These are phyloP conservation scores for Backusella australiensis DNA, from an alignment of 192 early-diverging fungal species.

Conservation along the genomic window DNA sequence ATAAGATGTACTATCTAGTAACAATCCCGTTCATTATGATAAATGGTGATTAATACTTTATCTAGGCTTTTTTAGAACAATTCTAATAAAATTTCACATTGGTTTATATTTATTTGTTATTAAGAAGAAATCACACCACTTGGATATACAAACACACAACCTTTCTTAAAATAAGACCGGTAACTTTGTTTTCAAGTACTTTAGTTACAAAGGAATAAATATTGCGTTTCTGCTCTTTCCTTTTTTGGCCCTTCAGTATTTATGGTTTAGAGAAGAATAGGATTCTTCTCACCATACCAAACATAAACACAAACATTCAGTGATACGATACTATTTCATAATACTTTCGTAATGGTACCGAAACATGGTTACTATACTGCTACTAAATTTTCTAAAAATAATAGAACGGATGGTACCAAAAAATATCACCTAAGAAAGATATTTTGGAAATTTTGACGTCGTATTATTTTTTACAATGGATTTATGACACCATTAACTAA, in stretches of 20 bases:
- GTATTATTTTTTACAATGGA: not conserved
- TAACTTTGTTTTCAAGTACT: not conserved
- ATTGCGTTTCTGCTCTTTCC: not conserved
- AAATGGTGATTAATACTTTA: not conserved
- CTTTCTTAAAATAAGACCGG: not conserved
- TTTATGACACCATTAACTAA: not conserved
- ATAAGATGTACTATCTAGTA: not conserved
- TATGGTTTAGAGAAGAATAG: not conserved
- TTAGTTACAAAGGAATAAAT: not conserved
- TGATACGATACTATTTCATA: not conserved
- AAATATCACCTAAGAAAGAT: not conserved
- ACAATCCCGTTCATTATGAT: not conserved
- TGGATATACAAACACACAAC: not conserved
- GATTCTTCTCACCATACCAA: not conserved
- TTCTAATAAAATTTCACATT: not conserved
- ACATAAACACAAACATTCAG: not conserved
- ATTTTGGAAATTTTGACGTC: not conserved
- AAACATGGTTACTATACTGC: not conserved
- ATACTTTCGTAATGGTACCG: not conserved
- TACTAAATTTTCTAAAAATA: not conserved
- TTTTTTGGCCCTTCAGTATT: not conserved
- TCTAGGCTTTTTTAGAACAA: not conserved
- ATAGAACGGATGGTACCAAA: not conserved
- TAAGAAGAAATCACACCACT: not conserved
- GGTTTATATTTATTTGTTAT: not conserved